Base-by-base conservation (phyloP, 768 basidiomycete genomes). In the Suillus sp. region DNA sequence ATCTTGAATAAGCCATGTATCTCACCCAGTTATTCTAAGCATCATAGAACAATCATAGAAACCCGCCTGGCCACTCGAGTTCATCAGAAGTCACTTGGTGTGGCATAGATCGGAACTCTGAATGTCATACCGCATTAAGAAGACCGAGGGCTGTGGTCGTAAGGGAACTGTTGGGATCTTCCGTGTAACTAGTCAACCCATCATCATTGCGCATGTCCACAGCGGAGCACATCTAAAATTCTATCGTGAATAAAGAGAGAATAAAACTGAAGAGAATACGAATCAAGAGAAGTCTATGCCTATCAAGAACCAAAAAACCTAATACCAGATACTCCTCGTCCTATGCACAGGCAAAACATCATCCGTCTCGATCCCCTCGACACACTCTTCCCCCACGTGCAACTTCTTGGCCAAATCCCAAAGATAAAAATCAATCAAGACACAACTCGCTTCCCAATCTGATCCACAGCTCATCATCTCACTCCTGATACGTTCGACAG, bases 291-390 rank as follows among this genome's bases (percentile, higher is more conserved):
- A 25, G 48, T 58, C 48, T 50, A 45, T 47, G 59, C 64, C 48
- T 63, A 53, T 18, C n/a, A n/a, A 45, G 34, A 45, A 10, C 22
- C 38, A 50, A 45, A 48, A 48, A 54, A 51, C 57, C 79, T 78
- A 95, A 77, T 95, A 95, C 93, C 93, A 95, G 34, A 91, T 90
- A 67, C 91, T 90, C 74, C 93, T 82, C 27, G 90, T 94, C 59
- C 89, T 84, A 71, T 95, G 93, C 35, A 86, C 84, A 20, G 93
- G 92, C 8, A 87, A 77, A 65, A 91, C 79, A 62, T 82, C 78
- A 18, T 75, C 78, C 11, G 82, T 85, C 63, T 84, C 74, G 14
- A 91, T 79, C 0, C 85, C 89, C 37, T 87, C 83, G 4, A 92
- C 78, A 65, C 70, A 78, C 54, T 87, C 87, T 48, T 84, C 75